Conservation (phyloP, 371 early-diverging fungal genomes). For the Mucor sp. region DNA sequence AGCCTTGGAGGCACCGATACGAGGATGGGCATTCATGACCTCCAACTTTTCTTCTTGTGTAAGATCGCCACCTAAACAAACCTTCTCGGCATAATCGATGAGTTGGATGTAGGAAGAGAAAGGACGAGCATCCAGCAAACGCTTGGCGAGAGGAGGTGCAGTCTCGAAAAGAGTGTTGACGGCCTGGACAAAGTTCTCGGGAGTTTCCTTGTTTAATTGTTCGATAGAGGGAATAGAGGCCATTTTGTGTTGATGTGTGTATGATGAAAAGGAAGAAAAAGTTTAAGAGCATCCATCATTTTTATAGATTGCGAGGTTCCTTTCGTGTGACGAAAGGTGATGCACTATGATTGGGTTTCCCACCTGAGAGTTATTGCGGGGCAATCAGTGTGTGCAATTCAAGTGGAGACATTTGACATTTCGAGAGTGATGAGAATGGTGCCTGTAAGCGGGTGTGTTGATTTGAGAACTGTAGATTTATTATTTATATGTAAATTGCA, state of each 20-base stretch:
- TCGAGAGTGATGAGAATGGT: no score
- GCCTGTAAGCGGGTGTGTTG: no score
- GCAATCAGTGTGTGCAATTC: neutral
- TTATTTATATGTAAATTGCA: neutral
- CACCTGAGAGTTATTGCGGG: neutral
- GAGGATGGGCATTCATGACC: slow-evolving; percentile 86
- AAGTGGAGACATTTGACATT: neutral
- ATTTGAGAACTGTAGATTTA: neutral
- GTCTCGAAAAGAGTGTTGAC: slow-evolving; percentile 85
- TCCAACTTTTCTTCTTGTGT: slow-evolving; percentile 64
- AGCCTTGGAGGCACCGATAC: slow-evolving; percentile 79
- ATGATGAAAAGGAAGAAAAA: neutral
- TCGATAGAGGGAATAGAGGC: slow-evolving; percentile 67
- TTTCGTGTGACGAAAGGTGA: no score
- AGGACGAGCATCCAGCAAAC: slow-evolving; percentile 69
- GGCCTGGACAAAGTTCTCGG: slow-evolving; percentile 57
- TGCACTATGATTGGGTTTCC: neutral
- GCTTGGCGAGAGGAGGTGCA: slow-evolving; percentile 79
- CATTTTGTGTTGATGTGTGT: slow-evolving; percentile 10
- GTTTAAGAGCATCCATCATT: neutral
- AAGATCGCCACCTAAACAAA: slow-evolving; percentile 55
- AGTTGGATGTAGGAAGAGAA: slow-evolving; percentile 66
- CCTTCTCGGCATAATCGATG: slow-evolving; percentile 57
- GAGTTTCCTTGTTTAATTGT: slow-evolving; percentile 64
- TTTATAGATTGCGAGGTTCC: neutral